These are phyloP conservation scores for Lolium perenne DNA, from an alignment of 176 grass and related monocot species.

Conservation along the genomic window DNA sequence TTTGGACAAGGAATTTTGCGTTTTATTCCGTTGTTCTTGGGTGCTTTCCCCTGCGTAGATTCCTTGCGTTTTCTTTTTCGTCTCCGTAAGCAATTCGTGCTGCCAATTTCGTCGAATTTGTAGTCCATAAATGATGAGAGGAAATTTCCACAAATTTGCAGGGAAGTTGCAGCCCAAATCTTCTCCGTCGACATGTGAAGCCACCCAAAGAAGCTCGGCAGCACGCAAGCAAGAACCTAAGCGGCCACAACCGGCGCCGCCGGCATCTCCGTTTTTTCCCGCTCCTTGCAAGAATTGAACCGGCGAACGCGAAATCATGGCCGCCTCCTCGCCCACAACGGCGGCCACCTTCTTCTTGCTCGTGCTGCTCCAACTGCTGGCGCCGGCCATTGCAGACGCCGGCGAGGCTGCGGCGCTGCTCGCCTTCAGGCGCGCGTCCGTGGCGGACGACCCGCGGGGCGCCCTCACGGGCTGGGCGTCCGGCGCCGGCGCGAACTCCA, in stretches of 20 bases:
- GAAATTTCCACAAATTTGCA: constrained; percentile 31
- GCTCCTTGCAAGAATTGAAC: constrained; percentile 8
- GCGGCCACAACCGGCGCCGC: background rate
- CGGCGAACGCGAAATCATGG: constrained; percentile 25
- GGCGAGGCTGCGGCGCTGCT: constrained; percentile 71
- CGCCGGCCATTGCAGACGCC: constrained; percentile 43
- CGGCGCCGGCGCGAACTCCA: constrained; percentile 29
- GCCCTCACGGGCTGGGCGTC: constrained; percentile 54
- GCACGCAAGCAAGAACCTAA: constrained; percentile 16
- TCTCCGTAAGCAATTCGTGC: background rate
- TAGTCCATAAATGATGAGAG: background rate
- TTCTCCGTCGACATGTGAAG: constrained; percentile 50
- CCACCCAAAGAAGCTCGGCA: constrained; percentile 4
- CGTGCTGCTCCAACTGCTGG: constrained; percentile 24
- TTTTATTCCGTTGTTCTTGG: constrained; percentile 38
- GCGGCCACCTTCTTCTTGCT: constrained; percentile 34
- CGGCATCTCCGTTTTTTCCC: constrained; percentile 23
- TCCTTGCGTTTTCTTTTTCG: constrained; percentile 22
- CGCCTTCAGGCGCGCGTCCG: constrained; percentile 65
- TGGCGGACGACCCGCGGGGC: constrained; percentile 54
- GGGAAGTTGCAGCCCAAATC: background rate
- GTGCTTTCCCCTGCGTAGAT: constrained; percentile 55
- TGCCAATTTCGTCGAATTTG: constrained; percentile 4
- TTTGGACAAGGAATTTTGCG: constrained; percentile 10
- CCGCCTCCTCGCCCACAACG: constrained; percentile 14